Base-by-base conservation (phyloP, 306 rosid genomes). In the Citrullus amarus region DNA sequence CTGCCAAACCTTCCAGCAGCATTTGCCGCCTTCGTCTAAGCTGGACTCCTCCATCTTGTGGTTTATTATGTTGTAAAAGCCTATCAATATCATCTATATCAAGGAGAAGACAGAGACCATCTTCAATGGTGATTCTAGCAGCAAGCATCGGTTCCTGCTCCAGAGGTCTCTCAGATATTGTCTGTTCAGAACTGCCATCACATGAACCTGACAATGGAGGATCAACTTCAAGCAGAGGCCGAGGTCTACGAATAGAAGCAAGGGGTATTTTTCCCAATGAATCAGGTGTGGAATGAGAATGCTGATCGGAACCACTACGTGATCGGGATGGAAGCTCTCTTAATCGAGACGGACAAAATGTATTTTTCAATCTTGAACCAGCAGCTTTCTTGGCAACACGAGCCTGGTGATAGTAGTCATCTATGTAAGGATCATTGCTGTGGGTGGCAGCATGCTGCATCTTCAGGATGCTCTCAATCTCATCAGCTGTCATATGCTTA, bases 131-230 rank as follows among this genome's bases (percentile, higher is more conserved):
- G 62, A 92, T 97, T 84, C 99, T 90, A 60, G 96, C 97, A 32
- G 91, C 99, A 82, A 96, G 97, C 96, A 96, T 72, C 9, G 99
- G 99, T 84, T 96, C 99, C 84, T 92, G 96, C 68, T 96, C 99
- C 79, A 96, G 90, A 51, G 98, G 97, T 87, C 93, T 96, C 85
- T 88, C 98, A 72, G 91, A 81, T 83, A 81, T 81, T 76, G 84
- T 91, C 74, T 93, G 98, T 60, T 93, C 97, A 51, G 88, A 62
- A 78, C 86, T 84, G 56, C 89, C 84, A 50, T 84, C 84, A 75
- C 86, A 78, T 20, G 89, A 88, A 34, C 91, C 84, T 54, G 90
- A 84, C 81, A 84, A 88, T 76, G 97, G 91, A 78, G 96, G 84
- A 79, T 93, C 99, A 83, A 96, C 96, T 89, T 96, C 99, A 69